These are phyloP conservation scores for Amanita inopinata DNA, from an alignment of 768 basidiomycete species.

Conservation along the genomic window DNA sequence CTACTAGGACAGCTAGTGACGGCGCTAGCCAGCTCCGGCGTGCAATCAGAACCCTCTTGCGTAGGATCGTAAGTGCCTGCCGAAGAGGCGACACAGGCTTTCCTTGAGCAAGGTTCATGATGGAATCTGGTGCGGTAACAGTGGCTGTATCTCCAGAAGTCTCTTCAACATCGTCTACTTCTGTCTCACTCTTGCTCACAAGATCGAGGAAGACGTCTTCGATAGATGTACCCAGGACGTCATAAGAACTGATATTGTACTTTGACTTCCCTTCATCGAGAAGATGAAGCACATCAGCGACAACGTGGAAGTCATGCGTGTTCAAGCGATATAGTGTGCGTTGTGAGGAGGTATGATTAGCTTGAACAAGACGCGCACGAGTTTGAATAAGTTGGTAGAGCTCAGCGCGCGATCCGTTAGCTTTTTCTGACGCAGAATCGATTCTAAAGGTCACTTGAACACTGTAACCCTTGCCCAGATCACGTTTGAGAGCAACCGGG, in stretches of 20 bases:
- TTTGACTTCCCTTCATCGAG: constrained; percentile 35
- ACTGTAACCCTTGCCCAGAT: constrained; percentile 64
- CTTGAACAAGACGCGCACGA: constrained; percentile 35
- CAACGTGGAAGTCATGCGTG: constrained; percentile 43
- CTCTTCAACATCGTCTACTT: constrained; percentile 16
- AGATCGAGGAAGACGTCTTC: constrained; percentile 76
- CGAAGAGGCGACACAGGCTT: constrained; percentile 43
- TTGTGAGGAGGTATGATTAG: constrained; percentile 31
- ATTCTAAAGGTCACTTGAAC: constrained; percentile 41
- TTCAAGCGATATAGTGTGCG: constrained; percentile 48
- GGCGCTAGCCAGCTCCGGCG: constrained; percentile 64
- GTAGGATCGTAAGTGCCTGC: constrained; percentile 66
- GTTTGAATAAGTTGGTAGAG: constrained; percentile 33
- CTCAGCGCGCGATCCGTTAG: constrained; percentile 16
- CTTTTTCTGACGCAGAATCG: constrained; percentile 18
- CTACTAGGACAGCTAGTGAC: constrained; percentile 40
- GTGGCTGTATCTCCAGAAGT: constrained; percentile 9
- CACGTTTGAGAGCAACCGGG: constrained; percentile 65
- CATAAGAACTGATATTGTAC: constrained; percentile 41
- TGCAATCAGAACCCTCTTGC: constrained; percentile 56
- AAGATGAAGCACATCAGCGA: constrained; percentile 45
- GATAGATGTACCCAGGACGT: constrained; percentile 64
- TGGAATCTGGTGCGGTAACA: constrained; percentile 14
- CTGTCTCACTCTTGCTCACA: constrained; percentile 38
- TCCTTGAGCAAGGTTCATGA: constrained; percentile 40